phyloP scores from a whole-genome alignment of 2,329 filamentous ascomycete genomes.

The Aureobasidium pullulans region DNA sequence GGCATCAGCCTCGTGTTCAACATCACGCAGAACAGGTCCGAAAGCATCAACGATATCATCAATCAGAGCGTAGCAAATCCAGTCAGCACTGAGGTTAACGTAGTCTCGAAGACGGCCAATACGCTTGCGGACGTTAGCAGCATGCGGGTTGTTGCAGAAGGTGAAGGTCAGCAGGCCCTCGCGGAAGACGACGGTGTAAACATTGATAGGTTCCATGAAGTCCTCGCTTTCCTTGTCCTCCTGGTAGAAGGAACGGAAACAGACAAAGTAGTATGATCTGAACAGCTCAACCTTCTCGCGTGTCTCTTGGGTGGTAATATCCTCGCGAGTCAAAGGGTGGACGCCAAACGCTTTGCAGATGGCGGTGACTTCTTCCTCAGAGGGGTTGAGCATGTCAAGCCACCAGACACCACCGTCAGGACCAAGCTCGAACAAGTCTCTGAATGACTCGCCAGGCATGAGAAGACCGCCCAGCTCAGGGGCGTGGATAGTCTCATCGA shows the following conservation, averaged over 20 bases:
- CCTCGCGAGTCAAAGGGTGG: constrained; percentile 90
- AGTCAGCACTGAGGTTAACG: constrained; percentile 88
- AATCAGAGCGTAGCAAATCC: constrained; percentile 98
- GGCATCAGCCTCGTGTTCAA: constrained; percentile 80
- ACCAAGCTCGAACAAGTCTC: constrained; percentile 71
- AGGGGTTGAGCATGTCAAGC: constrained; percentile 88
- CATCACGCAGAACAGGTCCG: constrained; percentile 76
- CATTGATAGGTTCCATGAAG: constrained; percentile 89
- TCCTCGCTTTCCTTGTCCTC: constrained; percentile 69
- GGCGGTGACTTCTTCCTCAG: constrained; percentile 76
- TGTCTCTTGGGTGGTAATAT: constrained; percentile 90
- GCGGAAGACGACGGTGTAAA: constrained; percentile 94
- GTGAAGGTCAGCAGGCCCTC: constrained; percentile 94
- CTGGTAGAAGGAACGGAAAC: constrained; percentile 88
- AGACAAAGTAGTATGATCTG: constrained; percentile 95
- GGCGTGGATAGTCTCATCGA: constrained; percentile 88
- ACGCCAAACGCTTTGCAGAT: constrained; percentile 94
- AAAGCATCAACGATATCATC: constrained; percentile 98
- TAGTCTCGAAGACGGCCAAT: constrained; percentile 93
- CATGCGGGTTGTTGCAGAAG: constrained; percentile 80
- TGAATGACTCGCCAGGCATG: constrained; percentile 81
- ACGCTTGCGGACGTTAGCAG: constrained; percentile 79
- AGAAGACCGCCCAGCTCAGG: constrained; percentile 81
- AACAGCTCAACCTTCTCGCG: constrained; percentile 98
- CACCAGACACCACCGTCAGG: constrained; percentile 87